Evolutionary conservation across 805 yeast genomes (phyloP).

Genomic region (Metschnikowia baotianmanensis): DNA sequence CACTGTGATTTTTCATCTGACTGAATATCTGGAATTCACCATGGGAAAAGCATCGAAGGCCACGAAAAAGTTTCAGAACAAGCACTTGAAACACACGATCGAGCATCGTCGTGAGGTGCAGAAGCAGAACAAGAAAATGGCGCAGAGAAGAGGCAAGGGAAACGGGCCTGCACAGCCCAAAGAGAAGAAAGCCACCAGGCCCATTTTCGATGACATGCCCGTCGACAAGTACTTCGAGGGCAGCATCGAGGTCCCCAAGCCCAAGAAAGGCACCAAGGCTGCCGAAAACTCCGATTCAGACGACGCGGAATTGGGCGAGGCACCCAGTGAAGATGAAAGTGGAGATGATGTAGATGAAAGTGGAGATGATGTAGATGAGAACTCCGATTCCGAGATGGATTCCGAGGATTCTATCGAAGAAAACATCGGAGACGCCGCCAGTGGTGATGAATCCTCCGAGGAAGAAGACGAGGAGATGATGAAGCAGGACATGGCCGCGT

Average conservation of each 20-base stretch:
- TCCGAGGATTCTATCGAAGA: constrained; percentile 5
- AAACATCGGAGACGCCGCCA: neutral
- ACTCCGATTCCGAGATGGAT: constrained; percentile 3
- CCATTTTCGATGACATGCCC: constrained; percentile 73
- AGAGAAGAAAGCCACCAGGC: constrained; percentile 41
- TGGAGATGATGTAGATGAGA: constrained; percentile 37
- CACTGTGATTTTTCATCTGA: constrained; percentile 19
- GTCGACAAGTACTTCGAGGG: constrained; percentile 79
- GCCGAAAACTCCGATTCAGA: constrained; percentile 23
- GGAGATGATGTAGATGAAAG: constrained; percentile 9
- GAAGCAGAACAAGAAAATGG: constrained; percentile 51
- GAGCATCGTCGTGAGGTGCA: constrained; percentile 84
- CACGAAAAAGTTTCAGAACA: constrained; percentile 93
- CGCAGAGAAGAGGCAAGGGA: constrained; percentile 24
- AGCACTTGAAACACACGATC: constrained; percentile 82
- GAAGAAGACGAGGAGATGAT: constrained; percentile 54
- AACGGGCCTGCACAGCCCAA: constrained; percentile 28
- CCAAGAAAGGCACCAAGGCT: constrained; percentile 40
- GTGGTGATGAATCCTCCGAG: constrained; percentile 29
- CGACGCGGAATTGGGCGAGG: neutral
- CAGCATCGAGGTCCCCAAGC: constrained; percentile 68
- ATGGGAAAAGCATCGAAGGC: constrained; percentile 82
- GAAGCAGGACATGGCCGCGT: constrained; percentile 56
- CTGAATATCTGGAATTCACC: neutral
- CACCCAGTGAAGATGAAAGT: neutral